Evolutionary conservation across 306 rosid species (phyloP), one percentile per base, ranked within the genome.

Genomic region (Dryas octopetala): DNA sequence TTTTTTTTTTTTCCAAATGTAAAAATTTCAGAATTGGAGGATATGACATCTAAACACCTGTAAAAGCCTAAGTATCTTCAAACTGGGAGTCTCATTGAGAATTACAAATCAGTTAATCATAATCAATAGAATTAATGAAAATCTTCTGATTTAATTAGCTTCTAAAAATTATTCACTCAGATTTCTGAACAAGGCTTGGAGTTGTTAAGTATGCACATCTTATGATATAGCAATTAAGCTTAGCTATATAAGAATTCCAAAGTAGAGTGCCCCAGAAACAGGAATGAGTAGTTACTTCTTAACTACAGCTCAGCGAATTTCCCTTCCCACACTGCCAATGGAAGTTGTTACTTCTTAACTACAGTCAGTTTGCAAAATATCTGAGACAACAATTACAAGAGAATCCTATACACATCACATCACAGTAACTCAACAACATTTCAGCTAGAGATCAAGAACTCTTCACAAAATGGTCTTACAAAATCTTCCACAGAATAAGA

Each of bases 41-140:
- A 38, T 58, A 43, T 28, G 23, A 81, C 23, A 5, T 23, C 71
- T 7, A 49, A 80, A 69, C 45, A 90, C 96, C 97, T 96, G 99
- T 77, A 90, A 76, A 67, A 92, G 86, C 47, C 98, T 97, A 67
- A 96, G 99, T 91, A 85, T 82, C 88, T 88, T 96, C 94, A 96
- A 83, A 83, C 86, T 92, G 53, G 97, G 99, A 72, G 99, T 80
- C 78, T 75, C 74, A 76, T 83, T 88, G 50, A 96, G 47, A 71
- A 90, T 83, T n/a, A 96, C 97, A 50, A 90, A 82, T 23, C 23
- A 23, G 23, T 23, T 23, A 23, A 23, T 23, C 23, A 23, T 23
- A 23, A 23, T 23, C 23, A 23, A 23, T 23, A 23, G 23, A 23
- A 23, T 23, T 23, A 23, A 23, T 23, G 23, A 23, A 23, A 23